Evolutionary conservation across 1,139 yeast genomes (phyloP), one percentile per base, ranked within the genome.

Genomic region (Yamadazyma mexicana): DNA sequence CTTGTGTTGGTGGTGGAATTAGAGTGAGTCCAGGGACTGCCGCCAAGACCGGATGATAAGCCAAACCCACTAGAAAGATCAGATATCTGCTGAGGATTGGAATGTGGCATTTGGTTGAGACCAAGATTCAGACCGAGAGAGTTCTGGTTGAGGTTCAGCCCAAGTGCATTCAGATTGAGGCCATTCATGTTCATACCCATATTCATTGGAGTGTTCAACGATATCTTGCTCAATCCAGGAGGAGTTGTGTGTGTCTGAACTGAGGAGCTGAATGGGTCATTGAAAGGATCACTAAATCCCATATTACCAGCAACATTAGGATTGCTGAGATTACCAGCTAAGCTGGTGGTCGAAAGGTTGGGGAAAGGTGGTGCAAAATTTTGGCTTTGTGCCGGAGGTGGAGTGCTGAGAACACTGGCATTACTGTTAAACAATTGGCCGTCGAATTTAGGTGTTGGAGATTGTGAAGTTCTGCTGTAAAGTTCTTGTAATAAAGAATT

Each of bases 1-100:
- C 68, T 45, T 3, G 64, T 42, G 16, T 49, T 40, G 14, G 42
- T 43, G 32, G 18, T 31, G 18, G 31, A 16, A 16, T 28, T 28
- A 18, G 31, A 22, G 14, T 34, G 17, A 14, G 16, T 27, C 30
- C 30, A 27, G 5, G 23, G 22, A 20, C 22, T 12, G 17, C 11
- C n/a, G 15, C 27, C 27, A 11, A 31, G 27, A 7, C 35, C 35
- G 6, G 31, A 3, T 3, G 20, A 17, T 9, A 20, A 31, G 16
- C 26, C 26, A 7, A 18, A 31, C 4, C 29, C 29, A 15, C 8
- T 12, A n/a, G 22, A 20, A 20, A 20, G 22, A 8, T 20, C 22
- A 8, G 5, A 8, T 8, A 26, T 12, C 29, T 26, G 32, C 10
- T 18, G 22, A 16, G 23, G 17, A 11, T 29, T 7, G 31, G 5